Evolutionary conservation across 2,329 filamentous ascomycete species (phyloP), one percentile per base, ranked within the genome.

Genomic region (Paramyrothecium sp.): DNA sequence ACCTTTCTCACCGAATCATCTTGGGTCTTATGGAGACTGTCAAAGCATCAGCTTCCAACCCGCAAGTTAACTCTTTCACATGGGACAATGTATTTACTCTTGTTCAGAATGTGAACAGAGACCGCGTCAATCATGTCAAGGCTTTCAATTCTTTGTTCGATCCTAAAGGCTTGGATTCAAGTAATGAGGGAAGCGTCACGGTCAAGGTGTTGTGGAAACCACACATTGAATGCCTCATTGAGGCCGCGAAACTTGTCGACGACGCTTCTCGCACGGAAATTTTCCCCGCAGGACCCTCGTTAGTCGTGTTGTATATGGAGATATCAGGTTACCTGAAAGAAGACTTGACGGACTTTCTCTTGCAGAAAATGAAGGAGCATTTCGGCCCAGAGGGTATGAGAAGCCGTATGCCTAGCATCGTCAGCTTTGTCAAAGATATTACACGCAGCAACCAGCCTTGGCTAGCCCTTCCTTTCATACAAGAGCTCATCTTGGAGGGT

Each of bases 381-480:
- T 54, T 67, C 0, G 62, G 63, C 0, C 19, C 56, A 0, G 56
- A 63, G 21, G 56, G 50, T 2, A n/a, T 68, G 12, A 52, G 44
- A 1, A 52, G 34, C 2, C 55, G 62, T 3, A 64, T 69, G 54
- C 30, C 20, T 0, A 26, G 51, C 10, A 48, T 67, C 2, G 58
- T 62, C 10, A 55, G 49, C 1, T 61, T 69, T 19, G 58, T 71
- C 21, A 56, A 63, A 2, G 41, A 55, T 1, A 41, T 75, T 7
- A 58, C 68, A 2, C 51, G 44, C 1, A 66, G 70, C 22, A 71
- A 74, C 17, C 63, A 65, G 20, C 73, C 73, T 0, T 56, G 57
- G 1, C 53, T 67, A 2, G 73, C 73, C 0, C 66, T 63, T 7
- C 62, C 68, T 0, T 66, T 73, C 2, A 64, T 75, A 3, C 64